These are phyloP conservation scores for Termitomyces sp. DNA, from an alignment of 768 basidiomycete species.

Conservation along the genomic window DNA sequence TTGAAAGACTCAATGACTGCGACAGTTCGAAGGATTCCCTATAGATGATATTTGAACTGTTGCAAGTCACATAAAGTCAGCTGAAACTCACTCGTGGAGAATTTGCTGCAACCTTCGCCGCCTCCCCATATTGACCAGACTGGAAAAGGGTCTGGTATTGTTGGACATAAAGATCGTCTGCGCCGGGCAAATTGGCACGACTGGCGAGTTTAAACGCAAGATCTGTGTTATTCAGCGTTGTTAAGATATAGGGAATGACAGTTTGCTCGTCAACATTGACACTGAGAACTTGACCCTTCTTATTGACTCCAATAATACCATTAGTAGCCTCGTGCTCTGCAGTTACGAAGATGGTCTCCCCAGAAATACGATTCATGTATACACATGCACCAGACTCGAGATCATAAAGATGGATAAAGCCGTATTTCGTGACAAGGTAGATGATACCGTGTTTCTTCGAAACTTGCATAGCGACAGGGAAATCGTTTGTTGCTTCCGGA, in stretches of 20 bases:
- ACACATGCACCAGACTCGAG: slow-evolving; percentile 95
- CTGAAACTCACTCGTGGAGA: slow-evolving; percentile 73
- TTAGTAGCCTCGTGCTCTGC: slow-evolving; percentile 91
- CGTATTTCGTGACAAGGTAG: slow-evolving; percentile 97
- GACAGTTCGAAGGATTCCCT: slow-evolving; percentile 90
- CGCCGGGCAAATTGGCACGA: slow-evolving; percentile 93
- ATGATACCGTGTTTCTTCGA: slow-evolving; percentile 95
- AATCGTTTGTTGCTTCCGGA: slow-evolving; percentile 95
- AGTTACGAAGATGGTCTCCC: slow-evolving; percentile 98
- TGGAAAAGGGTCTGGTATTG: slow-evolving; percentile 93
- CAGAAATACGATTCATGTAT: slow-evolving; percentile 99
- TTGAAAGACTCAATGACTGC: slow-evolving; percentile 99
- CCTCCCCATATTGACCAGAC: slow-evolving; percentile 84
- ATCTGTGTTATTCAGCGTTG: slow-evolving; percentile 93
- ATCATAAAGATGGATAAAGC: slow-evolving; percentile 99
- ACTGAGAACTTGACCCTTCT: slow-evolving; percentile 97
- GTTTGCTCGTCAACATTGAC: slow-evolving; percentile 97
- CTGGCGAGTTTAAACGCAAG: slow-evolving; percentile 98
- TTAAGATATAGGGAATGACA: slow-evolving; percentile 91
- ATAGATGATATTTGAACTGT: slow-evolving; percentile 4
- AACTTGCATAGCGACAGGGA: slow-evolving; percentile 99
- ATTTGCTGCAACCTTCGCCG: slow-evolving; percentile 96
- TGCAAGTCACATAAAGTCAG: not conserved
- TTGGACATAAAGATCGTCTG: slow-evolving; percentile 92
- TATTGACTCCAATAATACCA: slow-evolving; percentile 99